Conservation (phyloP, 352 stramenopile species). For the Pythium myriotylum region DNA sequence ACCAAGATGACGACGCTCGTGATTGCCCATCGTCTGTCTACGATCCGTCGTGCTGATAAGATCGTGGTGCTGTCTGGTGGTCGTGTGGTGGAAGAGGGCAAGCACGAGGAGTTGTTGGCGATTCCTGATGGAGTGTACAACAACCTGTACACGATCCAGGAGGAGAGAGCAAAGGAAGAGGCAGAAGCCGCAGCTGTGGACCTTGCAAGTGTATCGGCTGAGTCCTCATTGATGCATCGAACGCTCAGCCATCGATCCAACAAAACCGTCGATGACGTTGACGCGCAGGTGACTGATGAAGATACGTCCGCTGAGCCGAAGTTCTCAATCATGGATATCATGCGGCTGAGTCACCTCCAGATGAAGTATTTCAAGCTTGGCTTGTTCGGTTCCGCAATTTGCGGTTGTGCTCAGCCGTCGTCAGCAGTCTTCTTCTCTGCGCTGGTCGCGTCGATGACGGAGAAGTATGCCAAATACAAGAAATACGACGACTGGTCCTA, state of each 20-base stretch:
- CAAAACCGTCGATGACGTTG: conserved; percentile 52
- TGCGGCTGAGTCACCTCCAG: conserved; percentile 35
- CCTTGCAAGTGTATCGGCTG: conserved; percentile 78
- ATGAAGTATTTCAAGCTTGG: conserved; percentile 38
- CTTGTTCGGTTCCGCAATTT: conserved; percentile 32
- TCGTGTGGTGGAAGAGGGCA: conserved; percentile 38
- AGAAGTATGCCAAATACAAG: conserved; percentile 26
- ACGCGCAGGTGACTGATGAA: conserved; percentile 27
- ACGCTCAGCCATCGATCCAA: conserved; percentile 66
- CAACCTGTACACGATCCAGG: conserved; percentile 75
- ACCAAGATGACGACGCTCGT: conserved; percentile 61
- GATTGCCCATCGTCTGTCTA: conserved; percentile 55
- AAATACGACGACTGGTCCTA: conserved; percentile 22
- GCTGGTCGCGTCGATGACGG: conserved; percentile 29
- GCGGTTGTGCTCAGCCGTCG: conserved; percentile 20
- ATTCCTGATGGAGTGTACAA: conserved; percentile 78
- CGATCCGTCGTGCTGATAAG: conserved; percentile 51
- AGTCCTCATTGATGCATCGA: conserved; percentile 58
- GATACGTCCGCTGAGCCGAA: conserved; percentile 23
- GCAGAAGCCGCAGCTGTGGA: conserved; percentile 20
- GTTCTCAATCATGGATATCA: conserved; percentile 38
- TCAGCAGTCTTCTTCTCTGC: conserved; percentile 19
- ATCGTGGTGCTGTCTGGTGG: conserved; percentile 41
- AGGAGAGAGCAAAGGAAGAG: conserved; percentile 5
- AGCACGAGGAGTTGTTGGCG: conserved; percentile 38